phyloP scores from a whole-genome alignment of 2,329 filamentous ascomycete species.

The Nannizzia gypsea region DNA sequence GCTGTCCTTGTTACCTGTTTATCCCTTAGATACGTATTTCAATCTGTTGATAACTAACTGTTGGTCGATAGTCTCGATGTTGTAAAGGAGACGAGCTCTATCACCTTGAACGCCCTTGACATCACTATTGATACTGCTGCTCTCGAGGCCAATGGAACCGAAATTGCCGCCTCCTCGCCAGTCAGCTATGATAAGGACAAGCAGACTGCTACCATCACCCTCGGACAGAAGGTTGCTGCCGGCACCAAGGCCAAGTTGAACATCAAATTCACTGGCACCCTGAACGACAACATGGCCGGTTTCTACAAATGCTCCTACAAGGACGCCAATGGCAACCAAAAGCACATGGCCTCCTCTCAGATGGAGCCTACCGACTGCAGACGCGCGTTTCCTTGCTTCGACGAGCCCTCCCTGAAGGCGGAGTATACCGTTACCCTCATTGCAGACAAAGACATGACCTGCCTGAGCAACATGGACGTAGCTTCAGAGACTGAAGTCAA shows the following conservation, averaged over 20 bases:
- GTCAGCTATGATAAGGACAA: constrained; percentile 64
- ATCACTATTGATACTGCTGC: constrained; percentile 68
- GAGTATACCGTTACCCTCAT: constrained; percentile 84
- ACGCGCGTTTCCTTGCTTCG: constrained; percentile 89
- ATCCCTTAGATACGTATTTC: background rate
- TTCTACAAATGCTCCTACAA: constrained; percentile 97
- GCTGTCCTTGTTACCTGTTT: constrained; percentile 3
- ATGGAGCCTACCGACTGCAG: constrained; percentile 95
- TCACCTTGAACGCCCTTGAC: constrained; percentile 79
- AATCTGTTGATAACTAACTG: constrained; percentile 12
- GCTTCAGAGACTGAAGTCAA: constrained; percentile 62
- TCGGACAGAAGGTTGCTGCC: constrained; percentile 59
- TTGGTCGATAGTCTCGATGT: constrained; percentile 54
- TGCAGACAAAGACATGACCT: constrained; percentile 81
- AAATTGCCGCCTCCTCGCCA: constrained; percentile 50
- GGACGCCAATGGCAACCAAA: constrained; percentile 62
- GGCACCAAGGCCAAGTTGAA: constrained; percentile 67
- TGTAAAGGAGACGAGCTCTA: constrained; percentile 66
- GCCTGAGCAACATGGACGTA: constrained; percentile 94
- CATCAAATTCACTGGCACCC: constrained; percentile 62
- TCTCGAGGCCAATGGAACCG: constrained; percentile 49
- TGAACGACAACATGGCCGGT: constrained; percentile 94
- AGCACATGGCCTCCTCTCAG: constrained; percentile 80
- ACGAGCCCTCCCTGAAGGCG: constrained; percentile 88
- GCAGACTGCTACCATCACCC: constrained; percentile 71